These are phyloP conservation scores for Catharanthus roseus DNA, from an alignment of 257 asterid genomes.

Conservation along the genomic window DNA sequence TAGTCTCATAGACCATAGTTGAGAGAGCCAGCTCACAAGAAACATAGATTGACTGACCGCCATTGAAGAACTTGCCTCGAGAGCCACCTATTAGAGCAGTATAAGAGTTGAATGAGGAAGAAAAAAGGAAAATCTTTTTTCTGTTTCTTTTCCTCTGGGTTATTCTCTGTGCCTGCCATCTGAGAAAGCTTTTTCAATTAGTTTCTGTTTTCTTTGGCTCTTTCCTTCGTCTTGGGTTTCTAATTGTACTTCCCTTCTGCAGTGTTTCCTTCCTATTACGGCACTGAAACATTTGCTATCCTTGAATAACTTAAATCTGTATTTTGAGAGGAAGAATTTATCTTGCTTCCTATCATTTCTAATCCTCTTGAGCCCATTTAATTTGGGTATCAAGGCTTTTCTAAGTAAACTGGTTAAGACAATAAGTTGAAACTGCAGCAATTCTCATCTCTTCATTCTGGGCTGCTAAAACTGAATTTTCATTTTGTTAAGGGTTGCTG, in stretches of 20 bases:
- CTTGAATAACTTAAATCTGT: neutral
- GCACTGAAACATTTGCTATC: slow-evolving; percentile 2
- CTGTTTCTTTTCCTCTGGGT: neutral
- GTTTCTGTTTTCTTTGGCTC: slow-evolving; percentile 5
- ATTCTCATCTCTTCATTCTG: neutral
- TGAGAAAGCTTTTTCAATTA: neutral
- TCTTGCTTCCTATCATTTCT: neutral
- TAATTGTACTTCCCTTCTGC: neutral
- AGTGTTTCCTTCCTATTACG: slow-evolving; percentile 12
- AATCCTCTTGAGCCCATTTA: neutral
- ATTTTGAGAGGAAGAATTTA: neutral
- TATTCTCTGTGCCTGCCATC: slow-evolving; percentile 12
- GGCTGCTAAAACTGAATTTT: slow-evolving; percentile 4
- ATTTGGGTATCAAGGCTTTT: neutral
- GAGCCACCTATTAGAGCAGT: neutral
- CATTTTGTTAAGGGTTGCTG: neutral
- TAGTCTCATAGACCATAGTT: slow-evolving; percentile 12
- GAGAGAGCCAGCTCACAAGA: slow-evolving; percentile 8
- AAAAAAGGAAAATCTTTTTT: neutral
- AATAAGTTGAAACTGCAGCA: neutral
- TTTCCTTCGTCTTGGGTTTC: neutral
- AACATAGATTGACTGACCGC: slow-evolving; percentile 33
- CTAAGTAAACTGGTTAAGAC: neutral
- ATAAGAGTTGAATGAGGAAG: neutral
- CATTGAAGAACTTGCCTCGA: slow-evolving; percentile 26